Conservation (phyloP, 495 filamentous ascomycete species). For the Hypoxylon lienhwacheense region DNA sequence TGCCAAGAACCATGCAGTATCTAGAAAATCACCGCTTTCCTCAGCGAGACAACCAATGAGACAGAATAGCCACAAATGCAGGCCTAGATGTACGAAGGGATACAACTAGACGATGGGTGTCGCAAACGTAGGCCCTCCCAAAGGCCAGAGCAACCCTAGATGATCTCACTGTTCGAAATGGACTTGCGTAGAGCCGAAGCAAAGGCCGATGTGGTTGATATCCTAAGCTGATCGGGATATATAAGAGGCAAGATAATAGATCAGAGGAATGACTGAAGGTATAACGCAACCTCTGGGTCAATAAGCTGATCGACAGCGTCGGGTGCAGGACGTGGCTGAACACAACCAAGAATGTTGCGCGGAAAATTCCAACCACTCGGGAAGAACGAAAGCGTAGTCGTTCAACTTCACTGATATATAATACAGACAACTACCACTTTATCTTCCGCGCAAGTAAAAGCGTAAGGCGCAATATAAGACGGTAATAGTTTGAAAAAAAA, state of each 20-base stretch:
- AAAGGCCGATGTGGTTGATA: slow-evolving; percentile 12
- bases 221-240: slow-evolving; percentile 10
- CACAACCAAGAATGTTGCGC: background rate
- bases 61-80: background rate
- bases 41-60: slow-evolving; percentile 19
- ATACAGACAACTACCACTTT: background rate
- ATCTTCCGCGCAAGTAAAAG: no score
- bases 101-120: slow-evolving; percentile 3
- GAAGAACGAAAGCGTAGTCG: background rate
- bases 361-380: background rate
- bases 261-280: background rate
- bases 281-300: background rate
- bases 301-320: slow-evolving; percentile 7
- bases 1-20: slow-evolving; percentile 12
- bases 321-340: slow-evolving; percentile 12
- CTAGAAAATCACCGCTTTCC: slow-evolving; percentile 1
- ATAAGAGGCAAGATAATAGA: background rate
- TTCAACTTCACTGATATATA: slow-evolving; percentile 1
- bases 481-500: background rate
- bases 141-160: background rate
- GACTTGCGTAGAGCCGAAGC: slow-evolving; percentile 4
- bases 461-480: background rate
- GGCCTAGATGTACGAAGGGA: slow-evolving; percentile 5
- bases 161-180: slow-evolving; percentile 8
- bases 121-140: slow-evolving; percentile 7